Base-by-base conservation (phyloP, 192 early-diverging fungal species). In the Linnemannia zychae region DNA sequence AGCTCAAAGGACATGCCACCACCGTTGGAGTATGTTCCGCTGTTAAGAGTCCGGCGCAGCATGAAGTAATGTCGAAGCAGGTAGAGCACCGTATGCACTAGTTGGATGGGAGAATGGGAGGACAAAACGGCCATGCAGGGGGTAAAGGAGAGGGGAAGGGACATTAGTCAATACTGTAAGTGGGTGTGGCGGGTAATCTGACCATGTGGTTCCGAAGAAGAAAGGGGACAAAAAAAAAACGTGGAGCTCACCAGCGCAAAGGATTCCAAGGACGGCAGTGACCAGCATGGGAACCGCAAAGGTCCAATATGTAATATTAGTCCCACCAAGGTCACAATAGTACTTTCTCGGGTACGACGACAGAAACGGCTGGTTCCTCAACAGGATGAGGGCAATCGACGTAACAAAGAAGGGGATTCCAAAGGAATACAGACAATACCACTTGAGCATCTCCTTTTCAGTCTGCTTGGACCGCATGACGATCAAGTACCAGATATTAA, bases 401-500 rank as follows among this genome's bases (percentile, higher is more conserved):
- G 68, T 72, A 3, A 63, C 24, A 33, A 76, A n/a, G 16, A 71
- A 4, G 6, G 82, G 74, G 4, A 85, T 53, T 9, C 73, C 73
- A 34, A 73, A 85, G 5, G 83, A 47, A 47, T 72, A 1, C 7
- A 79, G 31, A 66, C 77, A 85, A 52, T 76, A 85, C 83, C 83
- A 85, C 22, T 52, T 47, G 16, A 85, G 48, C 38, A 85, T 5
- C 63, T 85, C 60, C 12, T 72, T 70, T 44, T 85, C 83, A 0
- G 18, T 69, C 12, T 72, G 24, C 15, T 57, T 50, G 50, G 38
- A 57, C 18, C 46, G 44, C 33, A 70, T 28, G 28, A 79, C 83
- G 13, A 79, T 78, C 44, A 85, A 36, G 24, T 40, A 67, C 82
- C 82, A 79, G 37, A 85, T 74, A n/a, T 85, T 74, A 36, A 85